Base-by-base conservation (phyloP, 2,329 filamentous ascomycete genomes). In the Penicillium crustosum region DNA sequence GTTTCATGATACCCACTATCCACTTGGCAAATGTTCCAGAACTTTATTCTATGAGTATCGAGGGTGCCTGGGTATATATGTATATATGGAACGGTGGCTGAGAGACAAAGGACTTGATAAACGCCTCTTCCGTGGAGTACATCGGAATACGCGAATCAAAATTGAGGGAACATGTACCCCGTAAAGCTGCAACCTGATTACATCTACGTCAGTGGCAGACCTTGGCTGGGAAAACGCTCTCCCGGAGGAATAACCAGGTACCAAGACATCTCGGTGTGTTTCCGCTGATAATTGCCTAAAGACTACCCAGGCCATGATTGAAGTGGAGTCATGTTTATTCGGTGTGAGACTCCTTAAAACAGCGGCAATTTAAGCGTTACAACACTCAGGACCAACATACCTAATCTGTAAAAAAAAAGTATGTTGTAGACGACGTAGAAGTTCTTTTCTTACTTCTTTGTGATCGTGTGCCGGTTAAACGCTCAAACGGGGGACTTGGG, bases 171-270 rank as follows among this genome's bases (percentile, higher is more conserved):
- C 15, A 47, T 41, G 0, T n/a, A 21, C 31, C 44, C 29, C n/a
- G 1, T 19, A 21, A 19, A 42, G 6, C 19, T 33, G 9, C 9
- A 23, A 15, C 6, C 44, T 23, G 21, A 33, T 35, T 42, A 15
- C 5, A 6, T 31, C 15, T 48, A 38, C 42, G 25, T 54, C 43
- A 49, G 33, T 6, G 27, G n/a, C 27, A 54, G 19, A 49, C 1
- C 12, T 19, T 45, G 52, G 19, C 17, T 25, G 44, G 52, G 15
- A 42, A 55, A 55, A 41, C 44, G 36, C 44, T 55, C 25, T 49
- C 6, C 52, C 52, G 45, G 52, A 9, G 33, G 27, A 49, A 42
- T 33, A n/a, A 27, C 29, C 6, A 23, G 35, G 27, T n/a, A 44
- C 50, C 23, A 21, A 44, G 6, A n/a, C 47, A 7, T 49, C 36